Percentiles rank a stretch among this genome's conserved stretches.
These are phyloP conservation scores for Pelargonium myrrhifolium DNA, from an alignment of 441 rosid species.

Conservation along the genomic window DNA sequence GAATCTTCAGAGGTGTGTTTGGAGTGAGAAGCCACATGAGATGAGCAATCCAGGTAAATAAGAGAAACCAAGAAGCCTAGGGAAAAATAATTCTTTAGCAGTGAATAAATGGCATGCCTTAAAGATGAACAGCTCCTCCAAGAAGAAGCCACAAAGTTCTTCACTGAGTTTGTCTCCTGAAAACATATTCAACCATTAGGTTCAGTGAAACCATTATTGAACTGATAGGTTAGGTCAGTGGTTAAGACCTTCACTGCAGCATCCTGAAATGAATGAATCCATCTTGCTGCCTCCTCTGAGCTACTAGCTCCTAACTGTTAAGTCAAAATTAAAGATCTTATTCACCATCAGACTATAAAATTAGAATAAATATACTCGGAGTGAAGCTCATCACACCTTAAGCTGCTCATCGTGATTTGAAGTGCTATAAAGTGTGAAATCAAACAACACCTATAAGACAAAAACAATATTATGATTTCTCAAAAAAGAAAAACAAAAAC, in stretches of 20 bases:
- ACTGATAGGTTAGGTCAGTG: background rate
- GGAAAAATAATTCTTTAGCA: background rate
- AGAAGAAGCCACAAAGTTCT: constrained; percentile 46
- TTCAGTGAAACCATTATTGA: background rate
- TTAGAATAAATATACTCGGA: background rate
- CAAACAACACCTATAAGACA: constrained; percentile 61
- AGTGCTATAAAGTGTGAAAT: constrained; percentile 70
- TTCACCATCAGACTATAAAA: background rate
- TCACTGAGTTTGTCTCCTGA: constrained; percentile 50
- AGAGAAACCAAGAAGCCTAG: background rate
- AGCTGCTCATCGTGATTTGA: constrained; percentile 65
- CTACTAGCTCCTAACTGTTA: constrained; percentile 83
- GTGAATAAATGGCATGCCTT: constrained; percentile 29
- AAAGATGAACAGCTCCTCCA: constrained; percentile 52
- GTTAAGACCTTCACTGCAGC: constrained; percentile 62
- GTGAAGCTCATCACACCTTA: constrained; percentile 41
- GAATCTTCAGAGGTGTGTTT: too few species aligned
- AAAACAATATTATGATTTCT: background rate
- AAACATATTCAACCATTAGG: constrained; percentile 18
- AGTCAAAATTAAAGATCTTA: constrained; percentile 10
- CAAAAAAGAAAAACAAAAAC: background rate
- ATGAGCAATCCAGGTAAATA: background rate
- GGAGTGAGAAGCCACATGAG: too few species aligned
- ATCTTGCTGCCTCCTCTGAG: constrained; percentile 88
- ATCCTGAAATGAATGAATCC: constrained; percentile 68